phyloP scores from a whole-genome alignment of 2,329 filamentous ascomycete species.

The Fusarium devonianum region DNA sequence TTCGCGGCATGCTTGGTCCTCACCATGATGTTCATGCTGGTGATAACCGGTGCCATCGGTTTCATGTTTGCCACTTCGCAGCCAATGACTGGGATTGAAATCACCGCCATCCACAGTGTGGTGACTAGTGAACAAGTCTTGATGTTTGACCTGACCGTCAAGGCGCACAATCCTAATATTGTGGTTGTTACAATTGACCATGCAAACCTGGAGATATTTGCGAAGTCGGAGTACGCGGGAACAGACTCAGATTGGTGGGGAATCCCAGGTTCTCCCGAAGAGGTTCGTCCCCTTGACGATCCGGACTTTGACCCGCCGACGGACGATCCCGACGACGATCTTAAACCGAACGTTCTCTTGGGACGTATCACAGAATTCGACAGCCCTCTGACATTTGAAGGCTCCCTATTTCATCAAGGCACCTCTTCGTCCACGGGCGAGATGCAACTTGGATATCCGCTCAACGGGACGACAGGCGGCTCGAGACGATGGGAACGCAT shows the following conservation, averaged over 20 bases:
- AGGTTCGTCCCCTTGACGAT: slow-evolving; percentile 43
- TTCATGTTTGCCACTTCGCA: slow-evolving; percentile 94
- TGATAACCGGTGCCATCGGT: slow-evolving; percentile 84
- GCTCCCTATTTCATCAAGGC: slow-evolving; percentile 82
- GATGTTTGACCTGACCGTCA: slow-evolving; percentile 90
- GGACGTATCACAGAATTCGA: slow-evolving; percentile 88
- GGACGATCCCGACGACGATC: slow-evolving; percentile 69
- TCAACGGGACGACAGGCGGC: slow-evolving; percentile 88
- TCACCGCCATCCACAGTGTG: slow-evolving; percentile 85
- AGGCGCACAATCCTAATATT: slow-evolving; percentile 91
- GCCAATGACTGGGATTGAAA: slow-evolving; percentile 78
- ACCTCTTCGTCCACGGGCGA: slow-evolving; percentile 79
- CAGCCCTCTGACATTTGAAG: slow-evolving; percentile 86
- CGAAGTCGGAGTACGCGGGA: slow-evolving; percentile 90
- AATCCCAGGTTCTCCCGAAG: slow-evolving; percentile 39
- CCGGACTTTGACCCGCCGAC: slow-evolving; percentile 48
- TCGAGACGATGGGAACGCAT: slow-evolving; percentile 90
- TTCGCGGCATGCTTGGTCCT: slow-evolving; percentile 89
- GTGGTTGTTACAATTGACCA: slow-evolving; percentile 86
- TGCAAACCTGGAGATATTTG: slow-evolving; percentile 91
- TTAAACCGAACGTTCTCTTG: slow-evolving; percentile 82
- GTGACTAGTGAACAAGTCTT: slow-evolving; percentile 93
- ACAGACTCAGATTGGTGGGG: slow-evolving; percentile 68
- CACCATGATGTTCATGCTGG: slow-evolving; percentile 79
- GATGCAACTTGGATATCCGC: slow-evolving; percentile 81